A percentile compares a stretch with the other conserved stretches of the same genome.
Evolutionary conservation across 495 filamentous ascomycete genomes (phyloP).

Genomic region (Lineolata rhizophorae): DNA sequence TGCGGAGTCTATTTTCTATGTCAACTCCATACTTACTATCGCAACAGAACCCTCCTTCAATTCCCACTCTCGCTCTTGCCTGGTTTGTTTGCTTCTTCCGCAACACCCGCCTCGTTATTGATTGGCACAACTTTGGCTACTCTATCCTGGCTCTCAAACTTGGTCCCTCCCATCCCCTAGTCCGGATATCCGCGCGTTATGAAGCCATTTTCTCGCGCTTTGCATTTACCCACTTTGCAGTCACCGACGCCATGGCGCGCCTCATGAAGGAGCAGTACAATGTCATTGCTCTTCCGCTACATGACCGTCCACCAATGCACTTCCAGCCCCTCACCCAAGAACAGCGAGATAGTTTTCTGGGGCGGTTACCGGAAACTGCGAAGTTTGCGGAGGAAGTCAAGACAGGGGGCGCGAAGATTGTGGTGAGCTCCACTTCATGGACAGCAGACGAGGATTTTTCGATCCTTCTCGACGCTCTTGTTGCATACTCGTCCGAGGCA

Average conservation of each 20-base stretch:
- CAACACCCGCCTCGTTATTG: constrained; percentile 63
- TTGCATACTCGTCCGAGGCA: constrained; percentile 35
- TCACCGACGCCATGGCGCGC: constrained; percentile 68
- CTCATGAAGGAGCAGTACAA: constrained; percentile 41
- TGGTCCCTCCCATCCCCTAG: constrained; percentile 43
- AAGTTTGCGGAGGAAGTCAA: constrained; percentile 33
- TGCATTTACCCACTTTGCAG: constrained; percentile 59
- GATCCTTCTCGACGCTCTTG: constrained; percentile 65
- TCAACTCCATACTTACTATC: too few relatives aligned
- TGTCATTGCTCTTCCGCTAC: constrained; percentile 39
- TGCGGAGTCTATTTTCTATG: too few relatives aligned
- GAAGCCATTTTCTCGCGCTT: constrained; percentile 46
- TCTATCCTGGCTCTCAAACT: constrained; percentile 67
- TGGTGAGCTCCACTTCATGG: constrained; percentile 90
- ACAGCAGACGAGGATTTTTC: constrained; percentile 92
- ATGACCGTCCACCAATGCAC: constrained; percentile 69
- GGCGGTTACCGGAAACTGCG: constrained; percentile 32
- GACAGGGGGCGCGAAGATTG: constrained; percentile 31
- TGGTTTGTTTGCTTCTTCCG: constrained; percentile 52
- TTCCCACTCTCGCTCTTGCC: constrained; percentile 67
- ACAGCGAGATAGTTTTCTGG: constrained; percentile 35
- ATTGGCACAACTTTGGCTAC: constrained; percentile 99
- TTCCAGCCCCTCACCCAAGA: constrained; percentile 44
- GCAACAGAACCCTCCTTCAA: constrained; percentile 76
- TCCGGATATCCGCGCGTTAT: constrained; percentile 50